Base-by-base conservation (phyloP, 2,329 filamentous ascomycete species). In the Spiromastix sp. region DNA sequence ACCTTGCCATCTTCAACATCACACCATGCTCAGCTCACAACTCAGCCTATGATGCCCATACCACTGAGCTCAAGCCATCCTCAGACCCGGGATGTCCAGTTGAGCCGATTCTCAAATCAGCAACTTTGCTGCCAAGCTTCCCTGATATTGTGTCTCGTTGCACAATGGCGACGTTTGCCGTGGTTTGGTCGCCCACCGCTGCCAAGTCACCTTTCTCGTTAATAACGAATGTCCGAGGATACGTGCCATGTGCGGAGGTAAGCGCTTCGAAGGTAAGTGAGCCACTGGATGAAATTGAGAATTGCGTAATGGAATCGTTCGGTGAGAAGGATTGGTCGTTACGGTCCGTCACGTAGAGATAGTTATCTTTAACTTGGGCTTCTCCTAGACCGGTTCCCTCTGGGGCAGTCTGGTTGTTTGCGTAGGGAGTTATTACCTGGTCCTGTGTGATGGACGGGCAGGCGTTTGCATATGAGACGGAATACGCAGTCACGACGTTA, bases 281-380 rank as follows among this genome's bases (percentile, higher is more conserved):
- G n/a, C 78, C 79, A 8, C 68, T 70, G 2, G 49, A 39, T 2
- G 49, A 39, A 44, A 84, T 70, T 37, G 61, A 50, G 60, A 75
- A 84, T 39, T 66, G 75, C 41, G 79, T 68, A 36, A 87, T 59
- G 1, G 78, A 72, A 59, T 87, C 81, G 6, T 66, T 51, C 62
- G 44, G 48, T 41, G 39, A 56, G 51, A 78, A 71, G 15, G 67
- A 59, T 29, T 61, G 64, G 50, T 80, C 79, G 50, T 72, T 71
- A 42, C 83, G 77, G 43, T 81, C 81, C 2, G 78, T 80, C 27
- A 81, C 68, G 45, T 81, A 65, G 34, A 86, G 52, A 61, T 76
- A 82, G 22, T 68, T 71, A 40, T 68, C 62, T 18, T 46, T 52
- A 51, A 75, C 55, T 30, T 62, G 60, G n/a, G 77, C 60, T 50